These are phyloP conservation scores for Eimeria brunetti DNA, from an alignment of 169 alveolate genomes.

Conservation along the genomic window DNA sequence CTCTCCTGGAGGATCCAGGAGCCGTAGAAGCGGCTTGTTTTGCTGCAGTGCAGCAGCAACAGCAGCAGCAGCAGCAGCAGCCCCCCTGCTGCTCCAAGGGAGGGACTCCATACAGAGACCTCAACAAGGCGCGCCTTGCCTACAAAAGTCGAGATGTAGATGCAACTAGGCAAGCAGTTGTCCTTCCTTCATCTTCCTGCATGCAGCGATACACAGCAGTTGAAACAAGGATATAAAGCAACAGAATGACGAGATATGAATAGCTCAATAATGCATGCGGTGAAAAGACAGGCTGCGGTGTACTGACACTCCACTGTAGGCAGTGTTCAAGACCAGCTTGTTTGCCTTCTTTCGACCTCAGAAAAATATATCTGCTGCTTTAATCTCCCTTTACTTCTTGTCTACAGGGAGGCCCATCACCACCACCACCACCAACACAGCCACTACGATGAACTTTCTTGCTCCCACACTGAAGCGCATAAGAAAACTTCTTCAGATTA, in stretches of 20 bases:
- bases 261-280: too few relatives aligned
- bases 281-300: too few relatives aligned
- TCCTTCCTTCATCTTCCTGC: too few relatives aligned
- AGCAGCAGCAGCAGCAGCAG: too few relatives aligned
- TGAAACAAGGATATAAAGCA: too few relatives aligned
- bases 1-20: conserved; percentile 53
- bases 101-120: conserved; percentile 67
- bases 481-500: conserved; percentile 83
- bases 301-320: too few relatives aligned
- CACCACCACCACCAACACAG: conserved; percentile 6
- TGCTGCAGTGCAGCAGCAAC: neutral
- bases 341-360: too few relatives aligned
- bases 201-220: too few relatives aligned
- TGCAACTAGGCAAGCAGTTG: conserved; percentile 68
- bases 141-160: conserved; percentile 62
- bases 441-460: conserved; percentile 58
- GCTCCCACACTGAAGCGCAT: conserved; percentile 74
- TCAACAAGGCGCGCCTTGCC: conserved; percentile 75
- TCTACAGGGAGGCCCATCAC: conserved; percentile 73
- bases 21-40: conserved; percentile 53
- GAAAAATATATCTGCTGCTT: neutral
- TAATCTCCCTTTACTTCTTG: neutral
- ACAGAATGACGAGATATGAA: too few relatives aligned
- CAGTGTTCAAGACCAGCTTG: too few relatives aligned
- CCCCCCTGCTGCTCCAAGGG: conserved; percentile 52